These are phyloP conservation scores for Tanacetum coccineum DNA, from an alignment of 129 eudicot genomes.

Conservation along the genomic window DNA sequence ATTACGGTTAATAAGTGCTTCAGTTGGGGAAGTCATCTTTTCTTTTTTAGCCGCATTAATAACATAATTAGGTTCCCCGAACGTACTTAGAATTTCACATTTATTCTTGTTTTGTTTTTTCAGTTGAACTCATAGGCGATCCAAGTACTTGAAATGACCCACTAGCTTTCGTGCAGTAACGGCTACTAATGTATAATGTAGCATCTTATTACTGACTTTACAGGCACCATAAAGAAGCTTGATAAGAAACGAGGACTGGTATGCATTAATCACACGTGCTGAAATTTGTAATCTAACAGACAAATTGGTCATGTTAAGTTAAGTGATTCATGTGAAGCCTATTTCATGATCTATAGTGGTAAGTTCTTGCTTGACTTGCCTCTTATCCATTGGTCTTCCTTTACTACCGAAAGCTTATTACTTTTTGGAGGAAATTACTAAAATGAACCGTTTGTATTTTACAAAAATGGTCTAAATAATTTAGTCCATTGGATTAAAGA, in stretches of 20 bases:
- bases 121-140: conserved; percentile 11
- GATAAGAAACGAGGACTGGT: conserved; percentile 69
- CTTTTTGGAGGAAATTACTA: too few relatives aligned
- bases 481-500: too few relatives aligned
- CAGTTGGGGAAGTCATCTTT: too few relatives aligned
- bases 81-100: too few relatives aligned
- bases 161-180: conserved; percentile 9
- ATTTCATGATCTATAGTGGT: conserved; percentile 24
- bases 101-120: background rate
- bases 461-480: too few relatives aligned
- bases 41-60: too few relatives aligned
- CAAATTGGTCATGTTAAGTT: background rate
- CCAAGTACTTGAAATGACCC: conserved; percentile 21
- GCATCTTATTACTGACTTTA: conserved; percentile 33
- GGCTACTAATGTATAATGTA: background rate
- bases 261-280: conserved; percentile 10
- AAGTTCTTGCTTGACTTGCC: conserved; percentile 9
- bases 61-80: too few relatives aligned
- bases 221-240: conserved; percentile 74
- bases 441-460: too few relatives aligned
- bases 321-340: too few relatives aligned
- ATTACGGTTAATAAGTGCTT: too few relatives aligned
- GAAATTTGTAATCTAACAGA: background rate
- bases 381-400: background rate
- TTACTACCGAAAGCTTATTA: background rate